Percentiles rank a stretch among this genome's conserved stretches.
Conservation (phyloP, 2,329 filamentous ascomycete genomes). For the Ceratocystis ficicola region DNA sequence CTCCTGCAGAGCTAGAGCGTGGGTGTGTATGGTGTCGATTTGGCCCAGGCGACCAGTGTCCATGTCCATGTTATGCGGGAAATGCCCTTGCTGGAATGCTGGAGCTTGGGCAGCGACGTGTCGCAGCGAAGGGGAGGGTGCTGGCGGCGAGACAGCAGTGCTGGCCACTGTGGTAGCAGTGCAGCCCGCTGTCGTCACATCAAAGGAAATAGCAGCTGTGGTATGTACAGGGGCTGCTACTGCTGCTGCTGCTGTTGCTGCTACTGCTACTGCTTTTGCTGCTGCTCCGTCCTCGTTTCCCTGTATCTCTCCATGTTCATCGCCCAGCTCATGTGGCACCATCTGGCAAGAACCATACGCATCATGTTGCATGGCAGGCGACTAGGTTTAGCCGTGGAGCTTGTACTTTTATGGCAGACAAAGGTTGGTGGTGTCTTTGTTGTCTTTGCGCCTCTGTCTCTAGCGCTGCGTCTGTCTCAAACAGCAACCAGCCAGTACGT, state of each 20-base stretch:
- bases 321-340: background rate
- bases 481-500: background rate
- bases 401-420: background rate
- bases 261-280: background rate
- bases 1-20: constrained; percentile 4
- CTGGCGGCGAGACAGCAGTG: background rate
- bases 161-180: background rate
- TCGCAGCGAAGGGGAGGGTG: background rate
- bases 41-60: background rate
- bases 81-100: constrained; percentile 7
- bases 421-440: background rate
- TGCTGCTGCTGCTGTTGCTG: background rate
- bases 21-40: constrained; percentile 6
- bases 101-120: background rate
- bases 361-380: background rate
- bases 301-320: background rate
- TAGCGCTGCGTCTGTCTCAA: background rate
- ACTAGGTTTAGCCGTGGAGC: background rate
- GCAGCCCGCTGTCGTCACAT: no score
- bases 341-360: background rate
- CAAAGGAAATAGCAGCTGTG: no score
- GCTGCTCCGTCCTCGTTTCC: background rate
- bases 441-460: background rate
- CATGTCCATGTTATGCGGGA: constrained; percentile 2
- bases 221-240: background rate